Percentiles rank a stretch among this genome's conserved stretches.
Conservation (phyloP, 2,329 filamentous ascomycete genomes). For the Colletotrichum spaethianum region DNA sequence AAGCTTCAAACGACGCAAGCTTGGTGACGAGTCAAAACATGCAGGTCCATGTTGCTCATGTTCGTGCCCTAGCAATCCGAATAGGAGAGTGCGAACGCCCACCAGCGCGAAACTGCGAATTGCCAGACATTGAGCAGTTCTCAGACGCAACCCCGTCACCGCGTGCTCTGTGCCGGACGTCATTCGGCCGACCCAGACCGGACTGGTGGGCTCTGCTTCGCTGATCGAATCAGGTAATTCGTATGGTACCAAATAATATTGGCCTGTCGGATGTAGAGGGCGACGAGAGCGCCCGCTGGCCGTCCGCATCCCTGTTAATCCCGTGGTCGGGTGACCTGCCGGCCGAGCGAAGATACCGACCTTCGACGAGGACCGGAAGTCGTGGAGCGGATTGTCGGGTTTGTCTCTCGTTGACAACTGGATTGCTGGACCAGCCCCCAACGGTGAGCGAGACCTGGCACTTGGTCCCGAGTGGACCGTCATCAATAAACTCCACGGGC, state of each 20-base stretch:
- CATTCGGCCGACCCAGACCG: constrained; percentile 30
- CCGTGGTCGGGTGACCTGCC: constrained; percentile 29
- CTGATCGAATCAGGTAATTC: constrained; percentile 18
- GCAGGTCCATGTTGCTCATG: constrained; percentile 23
- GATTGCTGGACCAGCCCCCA: constrained; percentile 7
- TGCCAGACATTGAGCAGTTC: neutral
- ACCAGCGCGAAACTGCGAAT: constrained; percentile 1
- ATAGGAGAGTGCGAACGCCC: constrained; percentile 5
- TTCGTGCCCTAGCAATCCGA: constrained; percentile 3
- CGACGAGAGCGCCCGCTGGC: constrained; percentile 27
- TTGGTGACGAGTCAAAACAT: constrained; percentile 36
- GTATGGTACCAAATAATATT: neutral
- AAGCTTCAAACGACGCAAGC: constrained; percentile 36
- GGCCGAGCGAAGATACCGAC: constrained; percentile 29
- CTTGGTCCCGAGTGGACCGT: constrained; percentile 11
- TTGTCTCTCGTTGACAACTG: constrained; percentile 1
- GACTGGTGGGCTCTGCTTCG: constrained; percentile 21
- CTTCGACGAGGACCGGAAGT: constrained; percentile 16
- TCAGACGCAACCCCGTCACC: constrained; percentile 17
- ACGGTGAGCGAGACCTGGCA: constrained; percentile 4
- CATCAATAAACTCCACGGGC: constrained; percentile 30
- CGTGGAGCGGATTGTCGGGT: constrained; percentile 5
- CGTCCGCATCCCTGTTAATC: constrained; percentile 4
- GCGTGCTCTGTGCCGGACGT: constrained; percentile 21
- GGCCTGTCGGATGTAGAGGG: constrained; percentile 18